Conservation (phyloP, 331 rosid species). For the Prunus yedoensis region DNA sequence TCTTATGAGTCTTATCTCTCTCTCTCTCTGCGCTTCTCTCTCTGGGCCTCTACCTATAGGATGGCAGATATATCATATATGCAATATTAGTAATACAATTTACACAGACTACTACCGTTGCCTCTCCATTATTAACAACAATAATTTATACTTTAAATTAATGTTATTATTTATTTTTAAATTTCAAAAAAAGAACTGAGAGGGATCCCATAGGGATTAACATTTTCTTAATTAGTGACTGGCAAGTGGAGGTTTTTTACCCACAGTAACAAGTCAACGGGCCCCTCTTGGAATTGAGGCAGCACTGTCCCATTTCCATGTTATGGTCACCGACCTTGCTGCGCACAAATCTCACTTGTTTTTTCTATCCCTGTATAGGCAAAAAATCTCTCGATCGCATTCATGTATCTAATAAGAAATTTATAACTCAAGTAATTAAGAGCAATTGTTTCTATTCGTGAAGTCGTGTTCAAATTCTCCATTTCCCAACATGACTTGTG, state of each 20-base stretch:
- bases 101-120: not conserved
- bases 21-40: slow-evolving; percentile 11
- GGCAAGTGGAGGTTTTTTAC: slow-evolving; percentile 57
- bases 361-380: not conserved
- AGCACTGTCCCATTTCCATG: slow-evolving; percentile 51
- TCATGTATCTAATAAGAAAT: not conserved
- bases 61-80: not conserved
- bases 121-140: not conserved
- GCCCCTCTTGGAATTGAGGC: slow-evolving; percentile 38
- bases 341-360: slow-evolving; percentile 5
- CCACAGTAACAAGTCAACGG: slow-evolving; percentile 57
- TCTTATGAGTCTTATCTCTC: not conserved
- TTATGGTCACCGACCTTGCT: slow-evolving; percentile 55
- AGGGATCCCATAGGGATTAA: slow-evolving; percentile 37
- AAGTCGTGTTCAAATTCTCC: too few species aligned
- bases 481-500: too few species aligned
- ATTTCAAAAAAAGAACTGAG: not conserved
- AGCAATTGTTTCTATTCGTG: too few species aligned
- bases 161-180: not conserved
- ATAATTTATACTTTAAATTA: not conserved
- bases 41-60: not conserved
- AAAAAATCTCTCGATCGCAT: slow-evolving; percentile 6
- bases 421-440: accelerated
- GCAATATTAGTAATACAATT: too few species aligned
- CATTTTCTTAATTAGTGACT: slow-evolving; percentile 30